Evolutionary conservation across 2,329 filamentous ascomycete genomes (phyloP), one percentile per base, ranked within the genome.

Genomic region (Alternaria gaisen): DNA sequence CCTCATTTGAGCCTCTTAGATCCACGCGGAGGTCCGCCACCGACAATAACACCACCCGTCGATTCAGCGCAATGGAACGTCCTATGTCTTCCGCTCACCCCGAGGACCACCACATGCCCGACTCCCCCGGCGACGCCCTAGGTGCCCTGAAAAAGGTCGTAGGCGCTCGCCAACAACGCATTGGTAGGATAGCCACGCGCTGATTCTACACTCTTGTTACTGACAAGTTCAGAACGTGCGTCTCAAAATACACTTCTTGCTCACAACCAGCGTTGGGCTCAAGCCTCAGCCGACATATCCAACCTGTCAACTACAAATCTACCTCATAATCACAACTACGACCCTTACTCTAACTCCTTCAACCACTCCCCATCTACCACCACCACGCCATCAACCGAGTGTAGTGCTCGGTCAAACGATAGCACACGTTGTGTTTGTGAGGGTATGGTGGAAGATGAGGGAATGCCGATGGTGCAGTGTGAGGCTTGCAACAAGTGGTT

Each of bases 401-500:
- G 83, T 40, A 84, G 82, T 62, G 84, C 80, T 65, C 81, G 83
- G 20, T 83, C 82, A 61, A 82, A 77, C 61, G 83, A 83, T 36
- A 77, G 69, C 56, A 87, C 86, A 10, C 82, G 87, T 38, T 90
- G 87, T 72, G 75, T 87, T 26, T 90, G 87, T 69, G 83, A 84
- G 52, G 82, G 83, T 16, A 77, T 47, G 14, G 53, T 58, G 1
- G 58, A 81, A 53, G 83, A 85, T 41, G 86, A 83, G 55, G 85
- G 83, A 22, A 82, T 83, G 66, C 73, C 84, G 30, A 86, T 89
- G 83, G 83, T 89, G 47, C 86, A 88, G 78, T 90, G 87, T 76
- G 85, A 87, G 73, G 86, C 84, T 24, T 90, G 87, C 77, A 84
- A 80, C n/a, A 87, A 88, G 67, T 89, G 86, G 84, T 79, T 87